phyloP scores from a whole-genome alignment of 306 rosid genomes.

The Lathyrus sativus region DNA sequence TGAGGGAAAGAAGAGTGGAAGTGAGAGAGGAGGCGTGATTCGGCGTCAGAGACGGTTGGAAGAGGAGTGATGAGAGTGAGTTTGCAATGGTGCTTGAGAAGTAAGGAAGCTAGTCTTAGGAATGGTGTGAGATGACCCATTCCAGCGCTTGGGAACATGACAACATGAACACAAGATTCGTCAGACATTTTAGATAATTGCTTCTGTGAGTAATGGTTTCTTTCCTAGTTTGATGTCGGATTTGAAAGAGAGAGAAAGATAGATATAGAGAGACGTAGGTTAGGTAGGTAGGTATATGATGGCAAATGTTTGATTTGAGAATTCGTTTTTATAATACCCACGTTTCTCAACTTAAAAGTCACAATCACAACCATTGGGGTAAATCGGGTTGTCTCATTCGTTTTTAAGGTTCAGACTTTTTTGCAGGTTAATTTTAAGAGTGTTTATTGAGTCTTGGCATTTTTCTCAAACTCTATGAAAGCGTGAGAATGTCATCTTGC shows the following conservation, averaged over 20 bases:
- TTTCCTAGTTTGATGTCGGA: background rate
- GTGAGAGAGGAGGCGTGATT: constrained; percentile 47
- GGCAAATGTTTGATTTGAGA: background rate
- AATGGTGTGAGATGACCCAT: constrained; percentile 63
- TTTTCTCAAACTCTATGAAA: too few relatives aligned
- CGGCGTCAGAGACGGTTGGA: constrained; percentile 52
- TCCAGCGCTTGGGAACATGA: constrained; percentile 60
- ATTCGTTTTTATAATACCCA: too few relatives aligned
- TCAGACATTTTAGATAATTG: background rate
- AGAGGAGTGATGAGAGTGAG: constrained; percentile 54
- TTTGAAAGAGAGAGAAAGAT: background rate
- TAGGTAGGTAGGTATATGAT: background rate
- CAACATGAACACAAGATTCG: constrained; percentile 40
- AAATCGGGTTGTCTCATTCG: too few relatives aligned
- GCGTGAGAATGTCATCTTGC: too few relatives aligned
- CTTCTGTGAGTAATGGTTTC: background rate
- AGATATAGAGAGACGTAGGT: too few relatives aligned
- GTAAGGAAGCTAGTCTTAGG: constrained; percentile 45
- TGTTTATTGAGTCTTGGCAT: too few relatives aligned
- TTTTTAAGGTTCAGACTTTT: too few relatives aligned
- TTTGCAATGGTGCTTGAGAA: constrained; percentile 41
- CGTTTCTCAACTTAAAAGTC: too few relatives aligned
- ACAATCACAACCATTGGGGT: too few relatives aligned
- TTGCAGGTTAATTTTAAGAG: too few relatives aligned
- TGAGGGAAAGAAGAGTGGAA: constrained; percentile 55